Percentiles rank a stretch among this genome's conserved stretches.
Conservation (phyloP, 768 basidiomycete genomes). For the Tricholoma flavovirens region DNA sequence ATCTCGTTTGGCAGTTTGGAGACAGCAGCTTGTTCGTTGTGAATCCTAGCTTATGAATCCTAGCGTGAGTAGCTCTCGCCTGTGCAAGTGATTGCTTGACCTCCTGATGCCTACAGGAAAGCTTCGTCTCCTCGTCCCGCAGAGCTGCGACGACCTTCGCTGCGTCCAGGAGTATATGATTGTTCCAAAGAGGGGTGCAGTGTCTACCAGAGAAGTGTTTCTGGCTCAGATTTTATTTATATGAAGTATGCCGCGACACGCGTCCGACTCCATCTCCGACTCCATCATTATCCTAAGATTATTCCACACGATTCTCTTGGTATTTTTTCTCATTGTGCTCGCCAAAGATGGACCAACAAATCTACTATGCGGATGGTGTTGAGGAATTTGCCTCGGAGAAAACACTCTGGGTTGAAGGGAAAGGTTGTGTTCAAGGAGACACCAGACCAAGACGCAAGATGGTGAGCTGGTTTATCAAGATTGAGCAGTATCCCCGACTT, state of each 20-base stretch:
- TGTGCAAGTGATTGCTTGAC: constrained; percentile 26
- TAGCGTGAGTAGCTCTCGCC: constrained; percentile 27
- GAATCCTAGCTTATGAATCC: constrained; percentile 30
- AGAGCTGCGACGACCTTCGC: constrained; percentile 12
- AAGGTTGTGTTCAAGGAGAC: no score
- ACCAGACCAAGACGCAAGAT: no score
- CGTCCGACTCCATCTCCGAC: no score
- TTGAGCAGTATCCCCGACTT: no score
- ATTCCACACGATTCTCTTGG: no score
- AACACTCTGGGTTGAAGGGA: no score
- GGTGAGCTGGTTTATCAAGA: no score
- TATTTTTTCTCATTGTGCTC: no score
- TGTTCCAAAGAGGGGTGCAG: neutral
- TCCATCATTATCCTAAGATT: no score
- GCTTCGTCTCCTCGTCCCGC: constrained; percentile 20
- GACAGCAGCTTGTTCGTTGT: constrained; percentile 30
- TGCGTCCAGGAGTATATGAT: neutral
- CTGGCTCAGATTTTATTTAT: neutral
- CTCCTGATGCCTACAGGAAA: constrained; percentile 29
- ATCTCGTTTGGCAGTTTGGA: constrained; percentile 37
- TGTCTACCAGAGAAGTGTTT: neutral
- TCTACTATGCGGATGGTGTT: no score
- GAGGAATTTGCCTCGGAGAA: no score
- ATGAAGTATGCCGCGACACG: neutral
- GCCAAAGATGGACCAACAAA: no score